Conservation (phyloP, 371 early-diverging fungal genomes). For the Funneliformis caledonium region DNA sequence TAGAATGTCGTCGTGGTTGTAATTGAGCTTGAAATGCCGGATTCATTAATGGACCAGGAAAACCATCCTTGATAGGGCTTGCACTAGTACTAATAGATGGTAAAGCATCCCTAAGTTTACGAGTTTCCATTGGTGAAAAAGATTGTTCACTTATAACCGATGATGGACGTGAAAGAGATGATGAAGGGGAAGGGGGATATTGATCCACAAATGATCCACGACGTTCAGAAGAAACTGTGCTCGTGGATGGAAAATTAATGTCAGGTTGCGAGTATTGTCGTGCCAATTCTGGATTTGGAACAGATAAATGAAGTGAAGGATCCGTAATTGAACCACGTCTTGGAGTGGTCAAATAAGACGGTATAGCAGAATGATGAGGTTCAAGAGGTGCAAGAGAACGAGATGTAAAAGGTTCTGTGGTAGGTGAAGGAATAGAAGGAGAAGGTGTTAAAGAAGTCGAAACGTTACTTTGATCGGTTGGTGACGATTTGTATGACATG, state of each 20-base stretch:
- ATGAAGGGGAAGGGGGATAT: conserved; percentile 31
- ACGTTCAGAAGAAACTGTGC: conserved; percentile 25
- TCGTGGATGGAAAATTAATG: conserved; percentile 37
- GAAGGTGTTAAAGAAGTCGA: conserved; percentile 19
- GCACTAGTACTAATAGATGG: conserved; percentile 39
- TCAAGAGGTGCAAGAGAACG: conserved; percentile 35
- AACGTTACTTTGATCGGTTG: conserved; percentile 11
- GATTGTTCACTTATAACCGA: conserved; percentile 36
- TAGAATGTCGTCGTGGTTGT: conserved; percentile 38
- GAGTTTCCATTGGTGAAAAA: conserved; percentile 35
- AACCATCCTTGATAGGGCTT: conserved; percentile 39
- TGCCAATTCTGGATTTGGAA: conserved; percentile 36
- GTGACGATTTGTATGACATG: conserved; percentile 5
- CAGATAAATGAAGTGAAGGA: conserved; percentile 41
- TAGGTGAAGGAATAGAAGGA: conserved; percentile 31
- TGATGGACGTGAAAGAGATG: conserved; percentile 36
- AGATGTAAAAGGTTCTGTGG: conserved; percentile 27
- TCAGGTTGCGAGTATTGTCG: conserved; percentile 40
- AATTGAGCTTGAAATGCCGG: conserved; percentile 40
- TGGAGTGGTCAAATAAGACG: conserved; percentile 34
- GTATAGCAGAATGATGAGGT: conserved; percentile 35
- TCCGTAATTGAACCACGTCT: conserved; percentile 42
- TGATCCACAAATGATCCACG: conserved; percentile 39
- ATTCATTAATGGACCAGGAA: conserved; percentile 40
- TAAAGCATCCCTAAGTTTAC: conserved; percentile 39